Evolutionary conservation across 352 stramenopile species (phyloP).

Genomic region (Phytophthora podocarpi): DNA sequence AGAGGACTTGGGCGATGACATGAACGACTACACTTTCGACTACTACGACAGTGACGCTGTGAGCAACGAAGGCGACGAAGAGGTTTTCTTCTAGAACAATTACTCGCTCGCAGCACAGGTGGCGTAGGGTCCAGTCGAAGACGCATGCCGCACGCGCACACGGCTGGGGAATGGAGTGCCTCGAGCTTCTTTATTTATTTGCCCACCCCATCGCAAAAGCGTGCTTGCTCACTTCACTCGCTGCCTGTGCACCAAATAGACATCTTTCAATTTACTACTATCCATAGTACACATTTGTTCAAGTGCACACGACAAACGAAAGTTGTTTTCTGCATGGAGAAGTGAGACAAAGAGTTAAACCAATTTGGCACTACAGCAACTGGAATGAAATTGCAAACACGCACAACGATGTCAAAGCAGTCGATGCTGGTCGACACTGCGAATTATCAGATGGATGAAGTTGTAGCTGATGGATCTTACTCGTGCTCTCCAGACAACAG

Average conservation of each 20-base stretch:
- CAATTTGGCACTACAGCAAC: neutral
- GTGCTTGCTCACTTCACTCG: conserved; percentile 17
- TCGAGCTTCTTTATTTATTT: conserved; percentile 40
- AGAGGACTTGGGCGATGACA: conserved; percentile 74
- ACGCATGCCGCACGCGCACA: conserved; percentile 26
- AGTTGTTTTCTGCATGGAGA: conserved; percentile 3
- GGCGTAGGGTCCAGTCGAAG: conserved; percentile 6
- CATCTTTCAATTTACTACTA: conserved; percentile 13
- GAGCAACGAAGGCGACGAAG: conserved; percentile 73
- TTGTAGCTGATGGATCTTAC: conserved; percentile 27
- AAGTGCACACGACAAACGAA: conserved; percentile 17
- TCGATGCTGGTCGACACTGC: conserved; percentile 9
- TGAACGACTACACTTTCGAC: conserved; percentile 85
- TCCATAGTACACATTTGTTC: no score
- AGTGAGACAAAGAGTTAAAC: no score
- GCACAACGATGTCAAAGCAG: conserved; percentile 20
- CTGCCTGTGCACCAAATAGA: conserved; percentile 26
- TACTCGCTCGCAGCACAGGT: neutral
- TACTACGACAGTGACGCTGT: conserved; percentile 80
- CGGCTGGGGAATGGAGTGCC: conserved; percentile 26
- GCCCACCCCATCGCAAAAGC: conserved; percentile 29
- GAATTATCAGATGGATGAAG: conserved; percentile 35
- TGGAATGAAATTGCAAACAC: conserved; percentile 7
- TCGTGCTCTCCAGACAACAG: conserved; percentile 64
- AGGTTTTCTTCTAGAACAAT: conserved; percentile 69